These are phyloP conservation scores for Fusarium piperis DNA, from an alignment of 2,329 filamentous ascomycete genomes.

Conservation along the genomic window DNA sequence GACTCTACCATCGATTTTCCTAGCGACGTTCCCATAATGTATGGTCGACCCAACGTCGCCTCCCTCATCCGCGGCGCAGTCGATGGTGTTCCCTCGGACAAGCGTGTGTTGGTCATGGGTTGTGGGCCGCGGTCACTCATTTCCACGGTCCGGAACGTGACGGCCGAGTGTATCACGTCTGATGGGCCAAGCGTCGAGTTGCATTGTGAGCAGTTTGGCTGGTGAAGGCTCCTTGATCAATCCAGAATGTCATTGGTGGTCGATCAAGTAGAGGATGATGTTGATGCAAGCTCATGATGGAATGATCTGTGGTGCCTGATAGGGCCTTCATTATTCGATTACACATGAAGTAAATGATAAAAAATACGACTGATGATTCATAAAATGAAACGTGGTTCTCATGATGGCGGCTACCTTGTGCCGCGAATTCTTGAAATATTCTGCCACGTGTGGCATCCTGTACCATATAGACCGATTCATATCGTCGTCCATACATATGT, in stretches of 20 bases:
- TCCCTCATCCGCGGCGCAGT: slow-evolving; percentile 48
- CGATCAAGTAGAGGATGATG: not conserved
- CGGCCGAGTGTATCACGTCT: slow-evolving; percentile 50
- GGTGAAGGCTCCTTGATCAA: slow-evolving; percentile 40
- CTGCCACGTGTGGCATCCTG: slow-evolving; percentile 22
- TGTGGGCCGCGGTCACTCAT: slow-evolving; percentile 59
- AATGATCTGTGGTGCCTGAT: not conserved
- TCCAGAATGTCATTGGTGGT: not conserved
- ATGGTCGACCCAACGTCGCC: slow-evolving; percentile 51
- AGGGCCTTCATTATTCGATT: not conserved
- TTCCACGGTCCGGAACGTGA: slow-evolving; percentile 53
- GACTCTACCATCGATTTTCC: not conserved
- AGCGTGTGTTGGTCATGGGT: slow-evolving; percentile 54
- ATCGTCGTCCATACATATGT: slow-evolving; percentile 19
- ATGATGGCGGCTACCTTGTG: not conserved
- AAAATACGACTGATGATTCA: slow-evolving; percentile 1
- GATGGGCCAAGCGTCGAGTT: slow-evolving; percentile 57
- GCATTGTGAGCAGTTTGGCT: slow-evolving; percentile 60
- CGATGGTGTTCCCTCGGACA: slow-evolving; percentile 36
- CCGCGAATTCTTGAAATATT: not conserved
- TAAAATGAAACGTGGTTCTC: not conserved
- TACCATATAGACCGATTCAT: slow-evolving; percentile 17
- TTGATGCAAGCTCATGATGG: not conserved
- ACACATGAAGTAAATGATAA: not conserved
- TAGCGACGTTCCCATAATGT: slow-evolving; percentile 39